phyloP scores from a whole-genome alignment of 257 asterid genomes.

The Lycium barbarum region DNA sequence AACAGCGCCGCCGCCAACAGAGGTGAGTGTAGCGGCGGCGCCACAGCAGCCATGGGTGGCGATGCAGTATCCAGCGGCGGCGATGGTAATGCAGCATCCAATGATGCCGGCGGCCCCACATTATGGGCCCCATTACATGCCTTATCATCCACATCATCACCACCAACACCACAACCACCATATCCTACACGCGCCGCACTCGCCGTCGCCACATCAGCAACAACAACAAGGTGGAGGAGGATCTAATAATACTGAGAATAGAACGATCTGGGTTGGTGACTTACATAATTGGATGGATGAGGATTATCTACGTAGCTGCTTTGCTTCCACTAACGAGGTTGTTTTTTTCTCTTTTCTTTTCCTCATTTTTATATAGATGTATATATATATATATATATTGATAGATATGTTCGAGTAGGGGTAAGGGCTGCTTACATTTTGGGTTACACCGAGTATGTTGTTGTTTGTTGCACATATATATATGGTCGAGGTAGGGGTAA shows the following conservation, averaged over 20 bases:
- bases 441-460: too few relatives aligned
- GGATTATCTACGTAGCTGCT: conserved; percentile 93
- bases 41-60: conserved; percentile 31
- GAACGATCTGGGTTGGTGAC: conserved; percentile 98
- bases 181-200: conserved; percentile 28
- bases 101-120: conserved; percentile 32
- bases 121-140: conserved; percentile 30
- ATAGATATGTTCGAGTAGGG: too few relatives aligned
- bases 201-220: conserved; percentile 45
- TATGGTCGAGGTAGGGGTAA: too few relatives aligned
- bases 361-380: not conserved
- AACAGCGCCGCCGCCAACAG: not conserved
- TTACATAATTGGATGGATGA: conserved; percentile 96
- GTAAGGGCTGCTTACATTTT: too few relatives aligned
- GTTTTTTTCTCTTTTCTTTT: not conserved
- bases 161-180: conserved; percentile 31
- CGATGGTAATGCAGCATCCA: conserved; percentile 37
- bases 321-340: conserved; percentile 90
- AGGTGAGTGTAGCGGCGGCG: not conserved
- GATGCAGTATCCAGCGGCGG: conserved; percentile 33
- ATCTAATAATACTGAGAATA: conserved; percentile 69
- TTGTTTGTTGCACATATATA: too few relatives aligned
- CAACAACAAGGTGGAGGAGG: conserved; percentile 50
- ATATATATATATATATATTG: not conserved
- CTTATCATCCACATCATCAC: conserved; percentile 33